Evolutionary conservation across 768 basidiomycete species (phyloP), one percentile per base, ranked within the genome.

Genomic region (Russula foetens): DNA sequence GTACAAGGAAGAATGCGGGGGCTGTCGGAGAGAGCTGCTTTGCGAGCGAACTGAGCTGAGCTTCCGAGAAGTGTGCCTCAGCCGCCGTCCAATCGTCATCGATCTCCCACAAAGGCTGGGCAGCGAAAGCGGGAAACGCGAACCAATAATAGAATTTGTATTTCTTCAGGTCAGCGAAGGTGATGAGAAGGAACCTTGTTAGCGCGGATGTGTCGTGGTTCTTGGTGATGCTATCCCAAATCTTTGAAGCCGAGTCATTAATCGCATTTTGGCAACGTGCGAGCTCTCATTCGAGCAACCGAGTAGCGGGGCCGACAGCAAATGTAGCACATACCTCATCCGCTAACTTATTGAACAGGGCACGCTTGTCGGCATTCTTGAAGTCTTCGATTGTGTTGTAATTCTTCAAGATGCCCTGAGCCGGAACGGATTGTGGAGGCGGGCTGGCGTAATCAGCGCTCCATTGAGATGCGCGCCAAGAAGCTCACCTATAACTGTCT

Each of bases 61-160:
- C 71, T 26, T 70, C 47, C 0, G 72, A 75, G 58, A 86, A 74
- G 54, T 74, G 75, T 3, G 74, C 75, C 0, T 73, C 71, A 3
- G 82, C 86, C 31, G 65, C 55, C 51, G 69, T 74, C 84, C 88
- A 89, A 0, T 85, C 88, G 12, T 77, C 80, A 35, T 76, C 75
- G 65, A 90, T 85, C 75, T 91, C 86, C 95, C 95, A 98, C 6
- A 88, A 83, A 7, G 97, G 94, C 66, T 91, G 92, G 23, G 90
- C 77, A 0, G 87, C 86, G 65, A 98, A 86, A 0, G 95, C 92
- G 2, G 97, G 96, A 71, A 98, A 97, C 0, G 90, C 89, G 69
- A 98, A 98, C 97, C 96, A 99, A 74, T 98, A 98, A 69, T 87
- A 94, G 71, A 93, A 98, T 66, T 87, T 88, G 78, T 97, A 98